Conservation (phyloP, 1,139 yeast species). For the Nakaseomyces glabratus region DNA sequence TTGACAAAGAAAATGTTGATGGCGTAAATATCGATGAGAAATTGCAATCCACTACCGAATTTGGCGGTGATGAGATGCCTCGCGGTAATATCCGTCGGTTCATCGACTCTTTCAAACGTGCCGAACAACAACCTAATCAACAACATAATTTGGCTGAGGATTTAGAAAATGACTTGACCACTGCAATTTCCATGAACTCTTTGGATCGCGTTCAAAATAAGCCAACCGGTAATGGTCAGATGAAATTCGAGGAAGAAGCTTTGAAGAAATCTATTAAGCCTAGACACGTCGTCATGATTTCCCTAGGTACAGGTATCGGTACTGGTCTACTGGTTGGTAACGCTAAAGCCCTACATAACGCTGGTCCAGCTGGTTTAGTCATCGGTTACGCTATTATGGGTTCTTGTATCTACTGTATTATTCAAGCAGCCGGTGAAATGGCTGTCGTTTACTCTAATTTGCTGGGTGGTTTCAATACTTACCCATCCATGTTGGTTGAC, state of each 20-base stretch:
- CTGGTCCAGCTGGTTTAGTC: constrained; percentile 75
- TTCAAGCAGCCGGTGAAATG: constrained; percentile 80
- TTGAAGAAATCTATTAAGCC: constrained; percentile 43
- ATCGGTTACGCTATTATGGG: constrained; percentile 64
- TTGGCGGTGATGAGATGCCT: background rate
- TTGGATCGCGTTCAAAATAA: background rate
- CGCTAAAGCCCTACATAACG: constrained; percentile 54
- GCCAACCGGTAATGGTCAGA: background rate
- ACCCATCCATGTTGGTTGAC: constrained; percentile 57
- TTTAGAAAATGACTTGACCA: constrained; percentile 7
- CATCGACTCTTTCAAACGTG: constrained; percentile 26
- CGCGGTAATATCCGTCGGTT: constrained; percentile 25
- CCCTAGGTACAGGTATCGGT: constrained; percentile 81
- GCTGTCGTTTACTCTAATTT: constrained; percentile 68
- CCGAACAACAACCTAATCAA: constrained; percentile 11
- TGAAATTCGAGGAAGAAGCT: constrained; percentile 12
- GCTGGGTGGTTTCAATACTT: constrained; percentile 70
- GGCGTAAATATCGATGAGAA: constrained; percentile 6
- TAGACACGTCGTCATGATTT: constrained; percentile 57
- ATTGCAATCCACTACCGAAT: background rate
- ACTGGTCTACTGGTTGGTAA: constrained; percentile 71
- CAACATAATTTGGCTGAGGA: constrained; percentile 7
- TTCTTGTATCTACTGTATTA: constrained; percentile 61
- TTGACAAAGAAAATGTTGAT: constrained; percentile 3
- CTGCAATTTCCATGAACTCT: constrained; percentile 8